phyloP scores from a whole-genome alignment of 2,329 filamentous ascomycete species.

The Sordariomycetes sp. region DNA sequence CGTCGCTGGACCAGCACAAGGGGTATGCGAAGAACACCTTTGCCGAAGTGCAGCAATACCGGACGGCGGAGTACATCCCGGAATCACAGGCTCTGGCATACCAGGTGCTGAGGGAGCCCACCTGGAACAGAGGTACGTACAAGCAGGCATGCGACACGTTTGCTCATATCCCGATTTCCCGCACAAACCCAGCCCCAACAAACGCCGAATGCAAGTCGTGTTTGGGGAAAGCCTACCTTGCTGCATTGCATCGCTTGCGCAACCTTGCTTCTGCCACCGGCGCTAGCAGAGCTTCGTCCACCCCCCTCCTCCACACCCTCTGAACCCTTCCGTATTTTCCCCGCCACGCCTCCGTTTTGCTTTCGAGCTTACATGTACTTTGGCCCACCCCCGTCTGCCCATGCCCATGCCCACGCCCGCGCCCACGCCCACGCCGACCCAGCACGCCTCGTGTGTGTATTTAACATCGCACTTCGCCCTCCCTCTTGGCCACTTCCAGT shows the following conservation, averaged over 20 bases:
- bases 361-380: background rate
- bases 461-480: slow-evolving; percentile 1
- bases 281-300: background rate
- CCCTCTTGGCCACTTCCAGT: background rate
- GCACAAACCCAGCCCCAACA: background rate
- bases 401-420: background rate
- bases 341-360: background rate
- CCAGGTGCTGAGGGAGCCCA: slow-evolving; percentile 49
- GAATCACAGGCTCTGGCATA: slow-evolving; percentile 44
- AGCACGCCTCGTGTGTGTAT: background rate
- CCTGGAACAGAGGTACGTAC: slow-evolving; percentile 54
- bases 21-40: slow-evolving; percentile 49
- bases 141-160: slow-evolving; percentile 1
- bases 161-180: background rate
- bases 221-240: background rate
- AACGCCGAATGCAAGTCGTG: background rate
- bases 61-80: slow-evolving; percentile 40
- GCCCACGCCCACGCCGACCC: background rate
- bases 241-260: background rate
- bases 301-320: background rate
- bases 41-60: slow-evolving; percentile 42
- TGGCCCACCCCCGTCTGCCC: background rate
- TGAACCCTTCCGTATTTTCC: background rate
- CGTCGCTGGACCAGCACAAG: slow-evolving; percentile 47
- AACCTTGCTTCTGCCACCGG: background rate